Base-by-base conservation (phyloP, 352 stramenopile genomes). In the Pythium brassicae region DNA sequence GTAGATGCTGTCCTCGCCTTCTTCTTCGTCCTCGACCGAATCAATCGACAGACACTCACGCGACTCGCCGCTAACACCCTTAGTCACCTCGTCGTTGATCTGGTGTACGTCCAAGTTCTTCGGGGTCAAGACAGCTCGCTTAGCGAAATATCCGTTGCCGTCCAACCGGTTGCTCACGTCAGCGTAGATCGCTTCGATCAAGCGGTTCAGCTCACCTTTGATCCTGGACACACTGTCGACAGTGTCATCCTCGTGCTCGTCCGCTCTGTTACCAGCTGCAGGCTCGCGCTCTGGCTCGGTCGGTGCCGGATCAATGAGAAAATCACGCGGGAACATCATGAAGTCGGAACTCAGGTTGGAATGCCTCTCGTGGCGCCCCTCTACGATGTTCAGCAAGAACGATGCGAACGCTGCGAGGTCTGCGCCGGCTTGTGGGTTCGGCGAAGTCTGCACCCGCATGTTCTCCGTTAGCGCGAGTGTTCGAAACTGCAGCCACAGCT, bases 161-260 rank as follows among this genome's bases (percentile, higher is more conserved):
- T 80, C 84, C 6, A 71, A 88, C 68, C 94, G 82, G 66, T 93
- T 93, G 52, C 84, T 82, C 32, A 95, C 76, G 55, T 92, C 82
- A 72, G 14, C 6, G 42, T 47, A 47, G 20, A 47, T 27, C 19
- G 20, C 12, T 4, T 25, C 19, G 42, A 47, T 47, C 19, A 47
- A 12, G 5, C 19, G 9, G 2, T 9, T 10, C 4, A 23, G 10
- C 2, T 47, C 19, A 94, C 89, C 62, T 88, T 89, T 66, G 82
- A 93, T 83, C 10, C 71, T 96, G 0, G 99, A 99, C 22, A 94
- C 99, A 23, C 85, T 85, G 71, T 98, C 97, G n/a, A n/a, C n/a
- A n/a, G n/a, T n/a, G n/a, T n/a, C n/a, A n/a, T n/a, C n/a, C n/a
- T n/a, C n/a, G n/a, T n/a, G n/a, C n/a, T n/a, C n/a, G n/a, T n/a